phyloP scores from a whole-genome alignment of 768 basidiomycete species.

The Chalciporus pseudorubinellus region DNA sequence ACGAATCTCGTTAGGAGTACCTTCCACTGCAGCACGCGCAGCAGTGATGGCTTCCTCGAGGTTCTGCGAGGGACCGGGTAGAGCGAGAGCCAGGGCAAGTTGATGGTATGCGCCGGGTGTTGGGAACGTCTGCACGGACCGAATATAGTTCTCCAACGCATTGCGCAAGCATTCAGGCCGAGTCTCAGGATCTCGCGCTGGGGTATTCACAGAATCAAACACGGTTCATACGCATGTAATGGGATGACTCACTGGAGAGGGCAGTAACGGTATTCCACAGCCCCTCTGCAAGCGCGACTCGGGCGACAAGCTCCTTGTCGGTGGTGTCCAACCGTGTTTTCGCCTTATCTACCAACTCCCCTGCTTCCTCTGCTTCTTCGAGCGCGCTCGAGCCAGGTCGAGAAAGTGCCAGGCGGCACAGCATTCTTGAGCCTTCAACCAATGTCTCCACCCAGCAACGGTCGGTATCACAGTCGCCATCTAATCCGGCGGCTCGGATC shows the following conservation, averaged over 20 bases:
- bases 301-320: conserved; percentile 54
- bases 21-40: conserved; percentile 73
- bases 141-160: conserved; percentile 50
- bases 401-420: conserved; percentile 53
- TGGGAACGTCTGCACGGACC: conserved; percentile 47
- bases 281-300: conserved; percentile 67
- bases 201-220: not conserved
- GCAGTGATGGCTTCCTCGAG: conserved; percentile 64
- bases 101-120: conserved; percentile 69
- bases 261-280: conserved; percentile 71
- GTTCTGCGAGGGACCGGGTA: conserved; percentile 61
- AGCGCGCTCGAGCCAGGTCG: conserved; percentile 41
- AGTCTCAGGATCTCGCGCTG: conserved; percentile 65
- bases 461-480: conserved; percentile 60
- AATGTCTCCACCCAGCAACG: conserved; percentile 73
- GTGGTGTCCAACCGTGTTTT: conserved; percentile 48
- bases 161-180: conserved; percentile 58
- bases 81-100: conserved; percentile 71
- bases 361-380: conserved; percentile 63
- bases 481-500: conserved; percentile 55
- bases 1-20: conserved; percentile 57
- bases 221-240: not conserved
- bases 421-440: conserved; percentile 73
- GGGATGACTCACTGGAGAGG: conserved; percentile 50
- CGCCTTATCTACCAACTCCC: conserved; percentile 57